Evolutionary conservation across 2,329 filamentous ascomycete species (phyloP).

Genomic region (Monilinia polystroma): DNA sequence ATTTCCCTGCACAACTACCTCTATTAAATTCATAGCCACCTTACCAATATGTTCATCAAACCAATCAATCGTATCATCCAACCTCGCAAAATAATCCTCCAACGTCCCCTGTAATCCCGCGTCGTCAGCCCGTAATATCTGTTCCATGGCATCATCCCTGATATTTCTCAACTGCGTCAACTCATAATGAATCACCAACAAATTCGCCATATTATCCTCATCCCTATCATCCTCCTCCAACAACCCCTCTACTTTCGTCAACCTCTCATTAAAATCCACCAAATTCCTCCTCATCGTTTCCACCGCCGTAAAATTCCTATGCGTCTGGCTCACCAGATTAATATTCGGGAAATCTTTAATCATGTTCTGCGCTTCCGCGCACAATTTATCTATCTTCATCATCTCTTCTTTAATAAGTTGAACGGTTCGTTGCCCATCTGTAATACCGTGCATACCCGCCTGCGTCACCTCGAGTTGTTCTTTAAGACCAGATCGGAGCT

Average conservation of each 20-base stretch:
- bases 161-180: conserved; percentile 91
- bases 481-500: conserved; percentile 82
- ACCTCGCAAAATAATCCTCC: conserved; percentile 81
- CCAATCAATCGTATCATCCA: conserved; percentile 87
- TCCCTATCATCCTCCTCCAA: conserved; percentile 81
- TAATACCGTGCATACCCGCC: conserved; percentile 83
- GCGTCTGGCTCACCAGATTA: conserved; percentile 88
- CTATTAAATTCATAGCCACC: conserved; percentile 86
- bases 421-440: conserved; percentile 87
- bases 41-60: conserved; percentile 94
- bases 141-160: conserved; percentile 92
- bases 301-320: conserved; percentile 92
- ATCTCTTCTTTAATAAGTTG: conserved; percentile 96
- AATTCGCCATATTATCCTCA: conserved; percentile 84
- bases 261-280: conserved; percentile 78
- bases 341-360: conserved; percentile 95
- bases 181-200: conserved; percentile 87
- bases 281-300: conserved; percentile 91
- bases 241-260: conserved; percentile 74
- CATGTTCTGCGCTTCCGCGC: conserved; percentile 95
- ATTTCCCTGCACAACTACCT: conserved; percentile 81
- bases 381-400: conserved; percentile 97
- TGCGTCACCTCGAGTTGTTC: conserved; percentile 95
- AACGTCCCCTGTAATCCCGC: conserved; percentile 75
- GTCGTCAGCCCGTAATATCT: conserved; percentile 79